Conservation (phyloP, 495 filamentous ascomycete species). For the Xylaria longipes region DNA sequence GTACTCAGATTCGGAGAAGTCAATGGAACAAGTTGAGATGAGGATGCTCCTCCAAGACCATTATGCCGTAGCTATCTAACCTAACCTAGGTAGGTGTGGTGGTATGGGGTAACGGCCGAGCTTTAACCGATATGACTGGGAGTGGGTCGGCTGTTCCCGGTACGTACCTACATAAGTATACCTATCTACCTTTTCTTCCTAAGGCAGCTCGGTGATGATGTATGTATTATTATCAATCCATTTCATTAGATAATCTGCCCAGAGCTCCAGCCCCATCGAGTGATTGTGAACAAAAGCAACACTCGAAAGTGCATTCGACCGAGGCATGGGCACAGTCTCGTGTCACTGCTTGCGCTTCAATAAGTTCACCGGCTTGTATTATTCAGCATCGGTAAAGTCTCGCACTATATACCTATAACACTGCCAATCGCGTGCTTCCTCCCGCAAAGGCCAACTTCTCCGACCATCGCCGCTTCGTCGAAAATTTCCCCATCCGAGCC, state of each 20-base stretch:
- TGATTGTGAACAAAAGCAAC: neutral
- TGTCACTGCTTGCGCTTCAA: conserved; percentile 18
- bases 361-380: neutral
- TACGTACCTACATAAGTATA: no score
- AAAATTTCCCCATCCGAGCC: conserved; percentile 25
- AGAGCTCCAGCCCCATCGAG: conserved; percentile 1
- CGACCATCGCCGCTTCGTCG: conserved; percentile 27
- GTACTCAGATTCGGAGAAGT: neutral
- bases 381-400: neutral
- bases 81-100: no score
- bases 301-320: conserved; percentile 5
- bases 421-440: conserved; percentile 3
- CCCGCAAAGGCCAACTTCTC: conserved; percentile 3
- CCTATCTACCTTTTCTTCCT: no score
- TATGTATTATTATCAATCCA: conserved; percentile 1
- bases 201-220: conserved; percentile 25
- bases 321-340: conserved; percentile 24
- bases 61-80: no score
- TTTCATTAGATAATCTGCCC: conserved; percentile 10
- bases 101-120: conserved; percentile 10
- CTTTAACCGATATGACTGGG: neutral
- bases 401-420: conserved; percentile 8
- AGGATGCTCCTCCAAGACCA: neutral
- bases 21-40: neutral
- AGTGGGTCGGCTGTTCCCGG: neutral